Conservation (phyloP, 2,329 filamentous ascomycete species). For the Pseudocercospora fuligena region DNA sequence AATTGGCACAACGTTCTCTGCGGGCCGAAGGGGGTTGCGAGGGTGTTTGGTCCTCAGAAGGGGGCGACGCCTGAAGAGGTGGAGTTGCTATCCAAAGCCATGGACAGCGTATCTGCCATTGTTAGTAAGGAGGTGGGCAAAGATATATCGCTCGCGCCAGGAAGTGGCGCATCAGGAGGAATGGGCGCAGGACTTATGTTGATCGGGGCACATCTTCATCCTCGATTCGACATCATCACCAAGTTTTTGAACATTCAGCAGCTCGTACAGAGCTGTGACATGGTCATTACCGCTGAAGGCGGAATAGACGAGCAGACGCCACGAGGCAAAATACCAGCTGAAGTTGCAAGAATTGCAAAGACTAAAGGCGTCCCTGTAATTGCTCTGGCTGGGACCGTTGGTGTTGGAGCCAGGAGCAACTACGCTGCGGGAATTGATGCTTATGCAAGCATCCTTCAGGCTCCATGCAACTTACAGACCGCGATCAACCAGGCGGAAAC, state of each 20-base stretch:
- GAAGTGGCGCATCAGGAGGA: conserved; percentile 59
- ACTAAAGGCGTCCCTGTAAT: conserved; percentile 54
- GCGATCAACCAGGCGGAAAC: conserved; percentile 43
- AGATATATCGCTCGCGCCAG: conserved; percentile 48
- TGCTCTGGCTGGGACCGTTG: conserved; percentile 49
- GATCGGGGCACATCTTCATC: conserved; percentile 52
- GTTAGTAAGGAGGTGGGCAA: conserved; percentile 43
- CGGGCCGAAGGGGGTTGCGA: conserved; percentile 55
- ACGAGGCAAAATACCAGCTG: conserved; percentile 59
- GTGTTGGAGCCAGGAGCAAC: conserved; percentile 42
- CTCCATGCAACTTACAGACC: conserved; percentile 41
- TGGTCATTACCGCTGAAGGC: conserved; percentile 60
- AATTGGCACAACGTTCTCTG: conserved; percentile 60
- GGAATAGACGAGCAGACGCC: conserved; percentile 59
- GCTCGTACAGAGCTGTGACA: conserved; percentile 54
- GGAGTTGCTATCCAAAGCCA: conserved; percentile 48
- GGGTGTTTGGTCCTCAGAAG: conserved; percentile 59
- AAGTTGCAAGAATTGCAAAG: conserved; percentile 56
- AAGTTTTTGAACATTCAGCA: conserved; percentile 56
- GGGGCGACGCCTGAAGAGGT: conserved; percentile 53
- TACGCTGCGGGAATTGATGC: conserved; percentile 45
- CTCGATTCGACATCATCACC: conserved; percentile 56
- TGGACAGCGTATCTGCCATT: conserved; percentile 50
- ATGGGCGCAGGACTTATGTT: conserved; percentile 58
- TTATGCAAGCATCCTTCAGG: conserved; percentile 44